phyloP scores from a whole-genome alignment of 352 stramenopile genomes.

The Blastocystis hominis region DNA sequence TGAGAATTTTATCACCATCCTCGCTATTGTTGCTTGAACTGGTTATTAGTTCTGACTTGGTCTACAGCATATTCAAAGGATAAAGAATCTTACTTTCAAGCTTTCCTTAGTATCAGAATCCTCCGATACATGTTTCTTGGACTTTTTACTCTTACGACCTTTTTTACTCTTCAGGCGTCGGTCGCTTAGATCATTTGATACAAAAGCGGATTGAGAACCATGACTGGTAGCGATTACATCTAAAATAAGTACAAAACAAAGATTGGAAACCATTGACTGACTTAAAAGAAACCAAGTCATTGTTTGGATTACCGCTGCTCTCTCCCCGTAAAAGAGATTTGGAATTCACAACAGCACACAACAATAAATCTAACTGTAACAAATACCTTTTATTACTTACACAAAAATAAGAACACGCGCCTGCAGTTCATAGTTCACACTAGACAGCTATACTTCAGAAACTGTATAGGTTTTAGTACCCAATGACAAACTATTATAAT shows the following conservation, averaged over 20 bases:
- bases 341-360: not conserved
- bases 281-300: not conserved
- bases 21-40: not conserved
- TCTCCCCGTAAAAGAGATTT: not conserved
- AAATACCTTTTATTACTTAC: not conserved
- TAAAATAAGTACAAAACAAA: not conserved
- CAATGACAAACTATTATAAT: not conserved
- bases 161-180: not conserved
- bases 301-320: not conserved
- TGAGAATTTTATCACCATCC: not conserved
- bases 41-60: not conserved
- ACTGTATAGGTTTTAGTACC: not conserved
- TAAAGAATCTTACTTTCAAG: not conserved
- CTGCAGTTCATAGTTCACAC: not conserved
- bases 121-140: not conserved
- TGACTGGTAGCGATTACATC: not conserved
- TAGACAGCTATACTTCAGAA: not conserved
- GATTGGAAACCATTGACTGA: not conserved
- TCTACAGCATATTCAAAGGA: no score
- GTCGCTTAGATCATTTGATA: not conserved
- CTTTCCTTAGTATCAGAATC: not conserved
- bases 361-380: not conserved
- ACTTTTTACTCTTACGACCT: not conserved
- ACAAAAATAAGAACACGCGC: not conserved
- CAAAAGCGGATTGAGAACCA: not conserved